Base-by-base conservation (phyloP, 305 asterid genomes). In the Fraxinus ornus region DNA sequence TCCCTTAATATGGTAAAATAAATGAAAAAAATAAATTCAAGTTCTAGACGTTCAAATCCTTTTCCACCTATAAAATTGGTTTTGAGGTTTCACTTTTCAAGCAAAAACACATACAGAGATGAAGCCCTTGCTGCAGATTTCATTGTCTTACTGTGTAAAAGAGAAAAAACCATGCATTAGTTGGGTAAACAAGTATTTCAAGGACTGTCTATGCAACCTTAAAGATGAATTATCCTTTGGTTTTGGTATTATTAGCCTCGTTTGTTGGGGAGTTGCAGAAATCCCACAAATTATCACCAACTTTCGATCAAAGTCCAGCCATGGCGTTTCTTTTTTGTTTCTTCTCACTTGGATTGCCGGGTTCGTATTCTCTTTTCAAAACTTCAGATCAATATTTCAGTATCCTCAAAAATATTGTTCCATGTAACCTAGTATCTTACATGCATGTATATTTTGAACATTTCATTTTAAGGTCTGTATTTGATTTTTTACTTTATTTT, bases 251-350 rank as follows among this genome's bases (percentile, higher is more conserved):
- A 22, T 89, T 19, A 96, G 98, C 79, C 94, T 96, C 4, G 3
- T 91, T 1, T 89, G 84, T 72, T 96, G 98, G 98, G 98, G 91
- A 1, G 91, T 96, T 9, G 98, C 98, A 41, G 99, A 96, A 88
- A 90, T 96, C 91, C 99, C 99, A 13, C 98, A 94, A 86, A 94
- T 96, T 55, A 21, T 92, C 83, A 89, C 98, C 28, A 94, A 96
- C 77, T 96, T 92, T 88, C 81, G 89, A 33, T 80, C 95, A 0
- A 94, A 94, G 74, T 95, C 99, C 62, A 87, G 97, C 88, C 93
- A 91, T 79, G 98, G 99, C 10, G 85, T 95, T 83, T 95, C 99
- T 57, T 85, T 94, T 44, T 0, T 89, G 21, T 94, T 95, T 55
- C 98, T 94, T 17, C 88, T 90, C 87, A 87, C 95, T 81, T 95